These are phyloP conservation scores for Pelargonium cotyledonis DNA, from an alignment of 441 rosid genomes.

Conservation along the genomic window DNA sequence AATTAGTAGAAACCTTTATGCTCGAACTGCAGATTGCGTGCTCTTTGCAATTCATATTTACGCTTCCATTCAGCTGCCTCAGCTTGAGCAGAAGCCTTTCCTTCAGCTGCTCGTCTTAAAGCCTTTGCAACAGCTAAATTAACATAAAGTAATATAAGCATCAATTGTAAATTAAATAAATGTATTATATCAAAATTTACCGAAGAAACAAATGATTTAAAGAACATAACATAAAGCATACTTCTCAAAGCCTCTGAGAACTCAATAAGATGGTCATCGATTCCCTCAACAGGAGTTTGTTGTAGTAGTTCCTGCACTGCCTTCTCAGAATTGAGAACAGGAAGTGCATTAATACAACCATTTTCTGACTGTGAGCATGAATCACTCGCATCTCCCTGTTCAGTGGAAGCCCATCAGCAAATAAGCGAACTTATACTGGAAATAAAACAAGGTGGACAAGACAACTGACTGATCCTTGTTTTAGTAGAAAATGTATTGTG, in stretches of 20 bases:
- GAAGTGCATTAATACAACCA: conserved; percentile 38
- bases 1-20: conserved; percentile 50
- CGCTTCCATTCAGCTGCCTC: conserved; percentile 99
- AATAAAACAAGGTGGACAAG: not conserved
- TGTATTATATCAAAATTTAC: conserved; percentile 1
- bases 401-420: conserved; percentile 40
- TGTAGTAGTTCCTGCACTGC: conserved; percentile 82
- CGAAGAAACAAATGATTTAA: conserved; percentile 8
- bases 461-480: not conserved
- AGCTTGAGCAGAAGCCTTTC: conserved; percentile 91
- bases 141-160: conserved; percentile 16
- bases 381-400: conserved; percentile 44
- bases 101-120: conserved; percentile 90
- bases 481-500: not conserved
- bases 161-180: not conserved
- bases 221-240: conserved; percentile 28
- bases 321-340: conserved; percentile 63
- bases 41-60: conserved; percentile 74
- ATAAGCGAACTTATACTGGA: not conserved
- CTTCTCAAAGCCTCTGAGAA: conserved; percentile 95
- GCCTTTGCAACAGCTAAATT: conserved; percentile 91
- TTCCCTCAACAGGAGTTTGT: conserved; percentile 65
- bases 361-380: conserved; percentile 42
- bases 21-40: conserved; percentile 43
- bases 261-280: conserved; percentile 86